Percentiles rank a stretch among this genome's conserved stretches.
phyloP scores from a whole-genome alignment of 805 yeast species.

The Komagataella mondaviorum region DNA sequence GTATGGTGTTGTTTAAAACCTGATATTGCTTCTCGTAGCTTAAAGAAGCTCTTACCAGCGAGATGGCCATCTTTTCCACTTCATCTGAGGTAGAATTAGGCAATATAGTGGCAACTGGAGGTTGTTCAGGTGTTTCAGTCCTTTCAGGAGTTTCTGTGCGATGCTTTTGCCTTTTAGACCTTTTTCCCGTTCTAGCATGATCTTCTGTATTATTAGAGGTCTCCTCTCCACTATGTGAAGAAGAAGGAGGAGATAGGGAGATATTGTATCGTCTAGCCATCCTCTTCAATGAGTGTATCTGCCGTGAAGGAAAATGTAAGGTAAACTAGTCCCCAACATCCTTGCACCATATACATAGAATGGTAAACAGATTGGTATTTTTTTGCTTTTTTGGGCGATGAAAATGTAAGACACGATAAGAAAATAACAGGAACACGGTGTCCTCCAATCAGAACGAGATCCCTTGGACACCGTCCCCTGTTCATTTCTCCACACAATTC shows the following conservation, averaged over 20 bases:
- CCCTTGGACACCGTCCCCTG: neutral
- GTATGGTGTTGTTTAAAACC: conserved; percentile 11
- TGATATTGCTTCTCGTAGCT: conserved; percentile 16
- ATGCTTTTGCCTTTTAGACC: neutral
- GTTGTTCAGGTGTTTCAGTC: too few species aligned
- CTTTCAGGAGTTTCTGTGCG: neutral
- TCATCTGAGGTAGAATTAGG: neutral
- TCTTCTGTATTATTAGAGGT: neutral
- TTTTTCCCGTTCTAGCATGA: neutral
- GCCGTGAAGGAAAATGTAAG: too few species aligned
- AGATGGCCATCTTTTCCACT: conserved; percentile 5
- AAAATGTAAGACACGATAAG: neutral
- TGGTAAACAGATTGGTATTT: neutral
- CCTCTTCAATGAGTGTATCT: neutral
- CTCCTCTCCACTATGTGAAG: neutral
- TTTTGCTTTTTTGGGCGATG: neutral
- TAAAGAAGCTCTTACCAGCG: conserved; percentile 11
- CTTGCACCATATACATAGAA: neutral
- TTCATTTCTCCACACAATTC: neutral
- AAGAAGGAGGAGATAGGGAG: neutral
- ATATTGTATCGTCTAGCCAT: neutral
- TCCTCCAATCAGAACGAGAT: neutral
- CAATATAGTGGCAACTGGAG: neutral
- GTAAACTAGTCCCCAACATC: neutral
- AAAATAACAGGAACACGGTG: neutral